Percentiles rank a stretch among this genome's conserved stretches.
Evolutionary conservation across 805 yeast genomes (phyloP).

Genomic region (Scheffersomyces ergatensis): DNA sequence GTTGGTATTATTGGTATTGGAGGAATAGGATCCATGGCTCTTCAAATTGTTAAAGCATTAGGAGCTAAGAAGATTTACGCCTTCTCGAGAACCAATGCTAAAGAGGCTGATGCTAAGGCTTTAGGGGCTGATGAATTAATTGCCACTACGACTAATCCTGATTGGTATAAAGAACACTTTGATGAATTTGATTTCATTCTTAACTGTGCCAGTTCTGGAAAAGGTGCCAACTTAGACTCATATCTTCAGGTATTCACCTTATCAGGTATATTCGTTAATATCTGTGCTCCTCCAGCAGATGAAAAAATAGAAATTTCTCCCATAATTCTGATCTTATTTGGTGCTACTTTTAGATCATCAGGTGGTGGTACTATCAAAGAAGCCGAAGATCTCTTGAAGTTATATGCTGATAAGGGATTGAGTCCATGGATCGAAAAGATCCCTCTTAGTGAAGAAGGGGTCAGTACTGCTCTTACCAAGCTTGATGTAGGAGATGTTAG

Average conservation of each 20-base stretch:
- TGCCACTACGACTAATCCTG: constrained; percentile 49
- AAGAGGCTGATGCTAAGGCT: constrained; percentile 24
- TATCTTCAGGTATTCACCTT: constrained; percentile 35
- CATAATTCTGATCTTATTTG: constrained; percentile 19
- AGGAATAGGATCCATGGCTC: constrained; percentile 63
- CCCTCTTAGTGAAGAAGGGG: constrained; percentile 30
- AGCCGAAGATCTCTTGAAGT: constrained; percentile 32
- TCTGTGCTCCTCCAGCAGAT: constrained; percentile 23
- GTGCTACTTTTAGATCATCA: constrained; percentile 25
- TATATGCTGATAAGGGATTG: constrained; percentile 34
- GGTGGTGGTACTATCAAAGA: constrained; percentile 33
- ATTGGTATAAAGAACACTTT: constrained; percentile 30
- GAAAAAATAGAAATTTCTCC: constrained; percentile 20
- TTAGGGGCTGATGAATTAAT: constrained; percentile 32
- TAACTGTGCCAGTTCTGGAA: constrained; percentile 51
- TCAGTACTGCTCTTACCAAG: constrained; percentile 28
- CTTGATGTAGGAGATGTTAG: constrained; percentile 31
- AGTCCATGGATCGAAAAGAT: constrained; percentile 34
- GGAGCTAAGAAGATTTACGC: constrained; percentile 57
- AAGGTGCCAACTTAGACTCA: constrained; percentile 45
- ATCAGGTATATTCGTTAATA: constrained; percentile 20
- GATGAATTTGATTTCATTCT: constrained; percentile 50
- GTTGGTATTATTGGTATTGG: constrained; percentile 66
- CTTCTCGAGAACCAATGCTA: constrained; percentile 22
- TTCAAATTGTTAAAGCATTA: constrained; percentile 56